phyloP scores from a whole-genome alignment of 2,329 filamentous ascomycete genomes.

The Verticillium tricorpus region DNA sequence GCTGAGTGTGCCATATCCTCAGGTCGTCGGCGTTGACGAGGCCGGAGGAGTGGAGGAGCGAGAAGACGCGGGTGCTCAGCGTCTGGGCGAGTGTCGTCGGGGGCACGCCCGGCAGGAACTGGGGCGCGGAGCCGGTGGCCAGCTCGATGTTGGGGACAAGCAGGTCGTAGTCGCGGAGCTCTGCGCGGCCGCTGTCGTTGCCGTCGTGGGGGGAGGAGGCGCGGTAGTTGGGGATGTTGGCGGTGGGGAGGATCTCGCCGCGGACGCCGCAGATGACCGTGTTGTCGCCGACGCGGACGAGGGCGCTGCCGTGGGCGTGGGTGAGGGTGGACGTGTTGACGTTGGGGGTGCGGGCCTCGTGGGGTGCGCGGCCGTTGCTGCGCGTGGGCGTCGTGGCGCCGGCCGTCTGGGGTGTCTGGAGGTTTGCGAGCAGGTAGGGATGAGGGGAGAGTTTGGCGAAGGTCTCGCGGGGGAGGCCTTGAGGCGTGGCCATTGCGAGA shows the following conservation, averaged over 20 bases:
- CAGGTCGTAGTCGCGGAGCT: slow-evolving; percentile 61
- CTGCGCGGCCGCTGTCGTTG: slow-evolving; percentile 29
- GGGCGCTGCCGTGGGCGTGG: slow-evolving; percentile 84
- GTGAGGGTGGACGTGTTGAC: slow-evolving; percentile 81
- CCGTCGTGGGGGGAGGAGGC: slow-evolving; percentile 26
- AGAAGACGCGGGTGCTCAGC: slow-evolving; percentile 74
- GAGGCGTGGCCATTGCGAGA: slow-evolving; percentile 27
- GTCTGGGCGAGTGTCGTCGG: slow-evolving; percentile 79
- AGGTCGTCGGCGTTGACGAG: slow-evolving; percentile 65
- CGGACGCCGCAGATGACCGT: slow-evolving; percentile 92
- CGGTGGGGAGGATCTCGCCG: slow-evolving; percentile 74
- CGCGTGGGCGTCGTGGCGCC: slow-evolving; percentile 49
- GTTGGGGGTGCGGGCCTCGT: slow-evolving; percentile 65
- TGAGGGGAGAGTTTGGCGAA: slow-evolving; percentile 89
- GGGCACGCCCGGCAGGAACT: slow-evolving; percentile 78
- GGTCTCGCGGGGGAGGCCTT: slow-evolving; percentile 55
- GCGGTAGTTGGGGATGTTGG: slow-evolving; percentile 67
- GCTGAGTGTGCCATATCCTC: slow-evolving; percentile 63
- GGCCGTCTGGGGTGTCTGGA: slow-evolving; percentile 39
- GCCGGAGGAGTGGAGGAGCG: slow-evolving; percentile 66
- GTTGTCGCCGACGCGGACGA: slow-evolving; percentile 84
- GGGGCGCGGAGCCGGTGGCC: slow-evolving; percentile 82
- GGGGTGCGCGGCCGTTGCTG: slow-evolving; percentile 73
- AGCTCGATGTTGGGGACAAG: slow-evolving; percentile 93
- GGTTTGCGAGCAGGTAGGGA: slow-evolving; percentile 84